Base-by-base conservation (phyloP, 2,329 filamentous ascomycete genomes). In the Gnomoniopsis sp. region DNA sequence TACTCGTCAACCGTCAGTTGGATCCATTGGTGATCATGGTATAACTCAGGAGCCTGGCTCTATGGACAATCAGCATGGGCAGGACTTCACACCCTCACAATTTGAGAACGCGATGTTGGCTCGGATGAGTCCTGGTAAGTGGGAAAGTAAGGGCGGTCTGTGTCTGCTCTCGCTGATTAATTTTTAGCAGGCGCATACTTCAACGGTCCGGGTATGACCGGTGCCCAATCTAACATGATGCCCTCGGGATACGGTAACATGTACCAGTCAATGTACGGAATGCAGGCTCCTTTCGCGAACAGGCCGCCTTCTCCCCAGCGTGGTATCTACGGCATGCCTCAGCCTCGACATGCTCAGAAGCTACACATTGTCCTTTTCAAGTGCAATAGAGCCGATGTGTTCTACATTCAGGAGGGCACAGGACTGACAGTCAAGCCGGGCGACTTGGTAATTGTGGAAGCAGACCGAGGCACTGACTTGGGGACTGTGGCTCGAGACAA, bases 281-380 rank as follows among this genome's bases (percentile, higher is more conserved):
- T 81, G 41, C 74, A 76, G 23, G 70, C 72, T 34, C 65, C 74
- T 1, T 84, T 79, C 61, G 62, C 73, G 7, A 79, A 80, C 55
- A 78, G 84, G 21, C 75, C 84, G 3, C 74, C 81, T 10, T 88
- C 86, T 15, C 85, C 86, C 7, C 85, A 87, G 67, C 80, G 85
- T 52, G 81, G 75, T 66, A 79, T 86, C 69, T 88, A 87, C 65
- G 80, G 79, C 52, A 79, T 87, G 69, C 76, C 79, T 34, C 86
- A 84, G 67, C 83, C 81, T 41, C 83, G 83, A 51, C 82, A 84
- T 66, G 88, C 85, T 64, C 88, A 91, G 70, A 79, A 88, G 8
- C 80, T 96, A 10, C 93, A 93, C 71, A 88, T 99, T 55, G 93
- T 99, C 17, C 86, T 93, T 7, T 99, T 99, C 84, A 99, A 99